Conservation (phyloP, 2,329 filamentous ascomycete genomes). For the Remersonia thermophila region DNA sequence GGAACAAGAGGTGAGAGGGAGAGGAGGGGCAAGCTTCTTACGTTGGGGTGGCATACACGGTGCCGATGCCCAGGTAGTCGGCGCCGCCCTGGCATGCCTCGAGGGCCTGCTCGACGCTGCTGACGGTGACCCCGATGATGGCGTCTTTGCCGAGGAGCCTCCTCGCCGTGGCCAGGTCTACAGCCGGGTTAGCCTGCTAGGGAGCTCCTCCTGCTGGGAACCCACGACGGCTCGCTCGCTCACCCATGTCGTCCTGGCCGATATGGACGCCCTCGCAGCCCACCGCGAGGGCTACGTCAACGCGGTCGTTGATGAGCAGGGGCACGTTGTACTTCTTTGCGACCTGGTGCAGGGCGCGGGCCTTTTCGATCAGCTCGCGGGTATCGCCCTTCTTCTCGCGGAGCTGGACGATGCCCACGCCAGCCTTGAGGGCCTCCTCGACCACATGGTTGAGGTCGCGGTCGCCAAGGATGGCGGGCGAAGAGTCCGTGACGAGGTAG, state of each 20-base stretch:
- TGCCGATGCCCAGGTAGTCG: conserved; percentile 83
- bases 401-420: conserved; percentile 79
- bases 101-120: conserved; percentile 58
- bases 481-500: conserved; percentile 89
- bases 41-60: conserved; percentile 76
- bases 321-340: conserved; percentile 59
- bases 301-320: conserved; percentile 82
- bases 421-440: conserved; percentile 61
- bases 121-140: conserved; percentile 84
- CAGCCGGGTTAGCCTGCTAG: too few species aligned
- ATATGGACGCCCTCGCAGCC: conserved; percentile 88
- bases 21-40: conserved; percentile 20
- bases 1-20: background rate
- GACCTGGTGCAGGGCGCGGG: conserved; percentile 56
- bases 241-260: conserved; percentile 86
- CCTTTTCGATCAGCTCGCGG: conserved; percentile 55
- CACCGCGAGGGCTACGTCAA: conserved; percentile 77
- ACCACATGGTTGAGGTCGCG: conserved; percentile 62
- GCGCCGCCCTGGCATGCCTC: conserved; percentile 64
- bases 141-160: conserved; percentile 59
- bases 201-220: too few species aligned
- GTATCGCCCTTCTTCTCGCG: conserved; percentile 79
- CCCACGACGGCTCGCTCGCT: conserved; percentile 15
- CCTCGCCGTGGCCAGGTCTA: conserved; percentile 53
- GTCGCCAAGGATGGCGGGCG: conserved; percentile 64